Evolutionary conservation across 192 early-diverging fungal genomes (phyloP), one percentile per base, ranked within the genome.

Genomic region (Backusella sp.): DNA sequence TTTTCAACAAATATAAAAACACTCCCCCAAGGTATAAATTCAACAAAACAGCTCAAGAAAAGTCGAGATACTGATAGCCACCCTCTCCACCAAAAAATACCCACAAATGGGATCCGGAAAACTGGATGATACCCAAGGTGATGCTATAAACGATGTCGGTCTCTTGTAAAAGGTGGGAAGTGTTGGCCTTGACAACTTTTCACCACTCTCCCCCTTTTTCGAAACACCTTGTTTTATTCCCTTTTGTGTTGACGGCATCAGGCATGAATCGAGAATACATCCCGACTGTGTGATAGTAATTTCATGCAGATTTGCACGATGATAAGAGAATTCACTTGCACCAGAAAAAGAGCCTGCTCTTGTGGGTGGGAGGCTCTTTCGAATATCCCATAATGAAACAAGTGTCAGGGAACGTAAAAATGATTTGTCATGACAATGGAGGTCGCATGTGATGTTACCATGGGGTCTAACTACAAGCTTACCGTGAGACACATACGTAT

Each of bases 401-500:
- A 80, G 23, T 26, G 41, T 62, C 56, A 62, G 56, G 56, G 56
- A 62, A 28, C 56, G 56, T 62, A 62, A 62, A 62, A 62, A 62
- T 62, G 56, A 62, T 62, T 62, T 62, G 56, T 62, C 56, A 62
- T 62, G 21, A 28, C 26, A 62, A 62, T 62, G 28, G 26, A 28
- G 56, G 68, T 80, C 15, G 44, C 53, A 59, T 52, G 46, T 32
- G 72, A 59, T 4, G 72, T 36, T 68, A n/a, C 42, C 75, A 77
- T 70, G 70, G n/a, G 59, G 53, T 37, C 56, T 72, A 36, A 80
- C 26, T 14, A 80, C 46, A 23, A 80, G 35, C 42, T 80, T 80
- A 4, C 79, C 79, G 30, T 80, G 79, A 37, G 75, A 77, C n/a
- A 80, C 79, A 77, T 77, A 80, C 1, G 65, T 56, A 76, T 80